Evolutionary conservation across 768 basidiomycete species (phyloP).

Genomic region (Auricularia auricula-judae): DNA sequence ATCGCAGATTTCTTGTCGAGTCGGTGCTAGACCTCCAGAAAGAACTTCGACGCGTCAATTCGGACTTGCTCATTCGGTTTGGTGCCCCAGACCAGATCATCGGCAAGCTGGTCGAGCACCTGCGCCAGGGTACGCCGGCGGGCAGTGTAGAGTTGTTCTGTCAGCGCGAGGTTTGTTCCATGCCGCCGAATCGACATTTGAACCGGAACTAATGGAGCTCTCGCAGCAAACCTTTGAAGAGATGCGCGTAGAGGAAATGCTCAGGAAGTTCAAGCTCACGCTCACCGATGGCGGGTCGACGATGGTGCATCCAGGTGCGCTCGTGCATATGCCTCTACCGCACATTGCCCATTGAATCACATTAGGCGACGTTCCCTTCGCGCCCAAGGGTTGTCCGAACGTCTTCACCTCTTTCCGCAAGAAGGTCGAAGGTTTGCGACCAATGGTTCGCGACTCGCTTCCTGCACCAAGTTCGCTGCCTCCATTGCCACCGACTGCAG

Average conservation of each 20-base stretch:
- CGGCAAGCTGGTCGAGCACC: conserved; percentile 16
- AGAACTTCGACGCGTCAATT: conserved; percentile 11
- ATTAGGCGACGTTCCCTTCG: conserved; percentile 9
- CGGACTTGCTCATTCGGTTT: conserved; percentile 25
- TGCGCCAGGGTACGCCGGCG: conserved; percentile 20
- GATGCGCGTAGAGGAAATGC: conserved; percentile 10
- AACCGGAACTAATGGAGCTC: not conserved
- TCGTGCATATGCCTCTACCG: conserved; percentile 3
- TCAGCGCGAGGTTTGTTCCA: not conserved
- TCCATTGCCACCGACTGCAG: conserved; percentile 5
- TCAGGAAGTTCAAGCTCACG: conserved; percentile 4
- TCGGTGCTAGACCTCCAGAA: conserved; percentile 21
- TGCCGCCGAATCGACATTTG: not conserved
- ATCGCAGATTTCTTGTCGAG: conserved; percentile 23
- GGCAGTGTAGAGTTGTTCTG: not conserved
- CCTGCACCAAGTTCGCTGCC: conserved; percentile 7
- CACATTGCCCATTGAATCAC: conserved; percentile 20
- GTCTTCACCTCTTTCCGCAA: conserved; percentile 32
- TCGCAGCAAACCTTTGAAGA: conserved; percentile 22
- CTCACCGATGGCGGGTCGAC: conserved; percentile 15
- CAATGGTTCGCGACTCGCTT: conserved; percentile 22
- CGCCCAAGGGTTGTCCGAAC: conserved; percentile 18
- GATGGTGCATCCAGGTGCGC: conserved; percentile 8
- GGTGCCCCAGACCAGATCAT: conserved; percentile 25
- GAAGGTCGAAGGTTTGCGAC: conserved; percentile 24